These are phyloP conservation scores for Paramyrothecium roridum DNA, from an alignment of 2,329 filamentous ascomycete species.

Conservation along the genomic window DNA sequence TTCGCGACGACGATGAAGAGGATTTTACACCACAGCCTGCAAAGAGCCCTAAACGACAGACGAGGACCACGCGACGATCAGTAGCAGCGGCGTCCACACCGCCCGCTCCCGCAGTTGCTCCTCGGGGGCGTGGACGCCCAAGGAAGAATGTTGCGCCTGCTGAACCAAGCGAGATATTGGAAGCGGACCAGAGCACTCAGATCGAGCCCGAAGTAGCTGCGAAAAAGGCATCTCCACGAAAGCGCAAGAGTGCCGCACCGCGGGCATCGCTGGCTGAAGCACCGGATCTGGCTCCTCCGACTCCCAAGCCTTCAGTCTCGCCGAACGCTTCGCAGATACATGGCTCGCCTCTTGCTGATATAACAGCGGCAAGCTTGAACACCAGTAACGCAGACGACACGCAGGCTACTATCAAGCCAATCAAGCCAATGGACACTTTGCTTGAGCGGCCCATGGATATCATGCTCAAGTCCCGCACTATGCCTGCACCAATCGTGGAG, in stretches of 20 bases:
- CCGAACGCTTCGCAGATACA: constrained; percentile 51
- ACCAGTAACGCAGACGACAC: constrained; percentile 21
- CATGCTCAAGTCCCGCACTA: constrained; percentile 77
- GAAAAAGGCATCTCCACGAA: constrained; percentile 53
- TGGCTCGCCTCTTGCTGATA: constrained; percentile 66
- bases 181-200: constrained; percentile 29
- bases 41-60: constrained; percentile 52
- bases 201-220: constrained; percentile 26
- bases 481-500: constrained; percentile 66
- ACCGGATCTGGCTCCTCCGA: constrained; percentile 34
- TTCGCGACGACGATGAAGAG: constrained; percentile 63
- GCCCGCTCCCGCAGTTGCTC: constrained; percentile 31
- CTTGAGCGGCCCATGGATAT: constrained; percentile 93
- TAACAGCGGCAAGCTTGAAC: constrained; percentile 66
- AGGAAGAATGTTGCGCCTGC: constrained; percentile 32
- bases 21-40: constrained; percentile 76
- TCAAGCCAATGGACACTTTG: constrained; percentile 73
- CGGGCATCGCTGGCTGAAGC: constrained; percentile 35
- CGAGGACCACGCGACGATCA: constrained; percentile 34
- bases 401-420: constrained; percentile 57
- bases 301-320: constrained; percentile 53
- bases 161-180: constrained; percentile 33
- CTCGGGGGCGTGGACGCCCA: constrained; percentile 33
- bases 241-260: constrained; percentile 60
- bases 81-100: constrained; percentile 43